Base-by-base conservation (phyloP, 2,329 filamentous ascomycete species). In the Lachnellula cervina region DNA sequence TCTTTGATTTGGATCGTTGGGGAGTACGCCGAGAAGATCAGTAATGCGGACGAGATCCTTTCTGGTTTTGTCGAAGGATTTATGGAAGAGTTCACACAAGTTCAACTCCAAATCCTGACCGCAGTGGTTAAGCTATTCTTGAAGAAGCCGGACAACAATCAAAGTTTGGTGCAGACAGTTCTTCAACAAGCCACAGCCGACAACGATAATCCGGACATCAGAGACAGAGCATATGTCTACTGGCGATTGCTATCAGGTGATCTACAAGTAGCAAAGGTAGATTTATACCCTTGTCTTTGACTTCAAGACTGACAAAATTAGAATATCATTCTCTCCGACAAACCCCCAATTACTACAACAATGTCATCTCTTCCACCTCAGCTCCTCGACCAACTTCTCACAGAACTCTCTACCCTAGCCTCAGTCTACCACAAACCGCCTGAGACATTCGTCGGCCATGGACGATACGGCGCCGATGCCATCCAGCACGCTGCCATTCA, bases 21-120 rank as follows among this genome's bases (percentile, higher is more conserved):
- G 64, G 94, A 99, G 72, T 99, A 99, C 70, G 94, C 94, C 0
- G 94, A 99, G 77, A 99, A 99, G 79, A 99, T 99, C 68, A 96
- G 84, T 75, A 97, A 99, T 66, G 94, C 94, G n/a, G 91, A 92
- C 61, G 90, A 97, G 64, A 97, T 99, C 60, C 74, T 99, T 57
- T 81, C 85, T 51, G 86, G 88, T 17, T 99, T 99, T 68, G 93
- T 97, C 13, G 94, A 97, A 54, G 87, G 86, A 0, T 97, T 99
- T 71, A 88, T 89, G 71, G 94, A 97, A 70, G 94, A 99, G 72
- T 97, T 97, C 69, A 94, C 92, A 51, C 93, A 95, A 87, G 96
- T 91, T n/a, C 94, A 99, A 78, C 77, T 99, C 51, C 94, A 99
- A 73, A 97, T 97, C 64, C 80, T 99, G 66, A 99, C 94, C 8